These are phyloP conservation scores for Aspergillus ibericus DNA, from an alignment of 2,329 filamentous ascomycete genomes.

Conservation along the genomic window DNA sequence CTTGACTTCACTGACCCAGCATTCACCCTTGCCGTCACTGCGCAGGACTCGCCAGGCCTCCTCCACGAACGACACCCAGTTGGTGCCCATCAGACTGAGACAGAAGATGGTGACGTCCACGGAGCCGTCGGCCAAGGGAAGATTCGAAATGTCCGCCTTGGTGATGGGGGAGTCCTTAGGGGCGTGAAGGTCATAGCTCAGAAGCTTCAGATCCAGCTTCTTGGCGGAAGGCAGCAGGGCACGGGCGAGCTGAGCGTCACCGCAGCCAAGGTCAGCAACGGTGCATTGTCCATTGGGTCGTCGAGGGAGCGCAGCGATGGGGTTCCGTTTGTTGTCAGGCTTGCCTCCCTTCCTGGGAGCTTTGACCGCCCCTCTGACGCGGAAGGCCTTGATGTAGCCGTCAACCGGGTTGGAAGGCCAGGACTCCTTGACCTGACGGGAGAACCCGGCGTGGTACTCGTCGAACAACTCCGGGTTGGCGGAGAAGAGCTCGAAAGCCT, in stretches of 20 bases:
- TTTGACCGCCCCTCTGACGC: conserved; percentile 61
- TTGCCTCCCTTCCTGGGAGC: conserved; percentile 45
- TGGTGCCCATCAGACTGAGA: conserved; percentile 96
- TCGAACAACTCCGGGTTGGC: conserved; percentile 88
- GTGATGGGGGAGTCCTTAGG: conserved; percentile 71
- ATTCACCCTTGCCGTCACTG: conserved; percentile 78
- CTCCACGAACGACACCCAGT: conserved; percentile 95
- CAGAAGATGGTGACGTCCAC: conserved; percentile 93
- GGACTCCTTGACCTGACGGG: conserved; percentile 81
- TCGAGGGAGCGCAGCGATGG: conserved; percentile 62
- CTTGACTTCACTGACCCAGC: conserved; percentile 98
- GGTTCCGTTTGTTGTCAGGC: conserved; percentile 28
- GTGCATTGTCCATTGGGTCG: conserved; percentile 67
- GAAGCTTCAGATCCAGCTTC: conserved; percentile 70
- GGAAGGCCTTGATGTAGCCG: conserved; percentile 73
- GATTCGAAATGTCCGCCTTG: conserved; percentile 80
- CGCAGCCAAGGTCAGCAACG: conserved; percentile 90
- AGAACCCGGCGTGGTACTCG: conserved; percentile 96
- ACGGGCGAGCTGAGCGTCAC: conserved; percentile 78
- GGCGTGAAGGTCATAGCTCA: conserved; percentile 84
- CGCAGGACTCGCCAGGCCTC: conserved; percentile 89
- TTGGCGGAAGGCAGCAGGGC: conserved; percentile 61
- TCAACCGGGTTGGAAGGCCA: conserved; percentile 98
- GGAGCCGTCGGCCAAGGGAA: conserved; percentile 72
- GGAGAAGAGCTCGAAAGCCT: conserved; percentile 80